Evolutionary conservation across 805 yeast genomes (phyloP).

Genomic region (Metschnikowia proteae): DNA sequence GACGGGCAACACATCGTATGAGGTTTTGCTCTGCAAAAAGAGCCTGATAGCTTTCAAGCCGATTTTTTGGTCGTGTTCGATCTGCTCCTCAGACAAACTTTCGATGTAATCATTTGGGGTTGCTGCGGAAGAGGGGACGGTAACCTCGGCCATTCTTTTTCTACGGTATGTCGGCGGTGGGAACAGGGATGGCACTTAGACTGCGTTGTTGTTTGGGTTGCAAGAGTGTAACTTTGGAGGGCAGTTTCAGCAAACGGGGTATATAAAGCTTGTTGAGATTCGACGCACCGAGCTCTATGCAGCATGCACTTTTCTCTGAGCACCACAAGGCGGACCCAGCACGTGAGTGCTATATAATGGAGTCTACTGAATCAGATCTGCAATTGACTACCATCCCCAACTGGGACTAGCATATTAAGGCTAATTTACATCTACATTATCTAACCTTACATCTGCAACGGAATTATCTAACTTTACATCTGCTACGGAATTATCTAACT

Average conservation of each 20-base stretch:
- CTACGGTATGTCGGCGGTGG: background rate
- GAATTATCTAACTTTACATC: too few species aligned
- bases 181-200: background rate
- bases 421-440: too few species aligned
- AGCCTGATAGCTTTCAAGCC: slow-evolving; percentile 80
- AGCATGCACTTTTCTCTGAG: slow-evolving; percentile 2
- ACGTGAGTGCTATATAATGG: too few species aligned
- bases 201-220: background rate
- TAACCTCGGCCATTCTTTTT: slow-evolving; percentile 19
- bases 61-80: slow-evolving; percentile 60
- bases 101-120: slow-evolving; percentile 44
- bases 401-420: too few species aligned
- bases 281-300: slow-evolving; percentile 2
- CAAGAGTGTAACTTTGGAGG: background rate
- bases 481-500: too few species aligned
- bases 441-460: too few species aligned
- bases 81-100: slow-evolving; percentile 38
- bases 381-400: too few species aligned
- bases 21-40: slow-evolving; percentile 84
- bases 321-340: background rate
- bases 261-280: background rate
- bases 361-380: too few species aligned
- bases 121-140: slow-evolving; percentile 21
- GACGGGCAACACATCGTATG: slow-evolving; percentile 95
- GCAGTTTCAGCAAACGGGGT: background rate